phyloP scores from a whole-genome alignment of 805 yeast genomes.

The Kluyveromyces starmeri region DNA sequence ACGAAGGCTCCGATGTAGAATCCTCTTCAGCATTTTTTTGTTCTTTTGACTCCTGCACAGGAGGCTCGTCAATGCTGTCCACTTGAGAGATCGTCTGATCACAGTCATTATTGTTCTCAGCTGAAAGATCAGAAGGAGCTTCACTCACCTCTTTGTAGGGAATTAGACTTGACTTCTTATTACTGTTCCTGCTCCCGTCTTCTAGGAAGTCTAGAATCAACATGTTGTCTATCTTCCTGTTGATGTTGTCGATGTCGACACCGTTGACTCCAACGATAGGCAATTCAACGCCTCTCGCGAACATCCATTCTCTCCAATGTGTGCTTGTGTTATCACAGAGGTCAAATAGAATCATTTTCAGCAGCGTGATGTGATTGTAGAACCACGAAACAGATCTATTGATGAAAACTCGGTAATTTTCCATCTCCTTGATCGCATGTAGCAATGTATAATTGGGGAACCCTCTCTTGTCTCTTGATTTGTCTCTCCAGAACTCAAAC shows the following conservation, averaged over 20 bases:
- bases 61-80: too few species aligned
- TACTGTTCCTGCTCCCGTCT: constrained; percentile 23
- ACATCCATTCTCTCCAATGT: constrained; percentile 33
- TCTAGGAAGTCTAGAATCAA: constrained; percentile 25
- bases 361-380: constrained; percentile 29
- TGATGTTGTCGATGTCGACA: constrained; percentile 20
- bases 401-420: constrained; percentile 28
- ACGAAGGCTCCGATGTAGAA: too few species aligned
- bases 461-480: constrained; percentile 26
- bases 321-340: constrained; percentile 27
- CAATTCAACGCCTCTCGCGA: constrained; percentile 17
- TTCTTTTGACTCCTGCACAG: too few species aligned
- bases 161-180: constrained; percentile 15
- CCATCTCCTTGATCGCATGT: constrained; percentile 32
- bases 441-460: constrained; percentile 23
- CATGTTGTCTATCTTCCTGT: constrained; percentile 22
- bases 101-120: too few species aligned
- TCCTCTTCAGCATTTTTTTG: too few species aligned
- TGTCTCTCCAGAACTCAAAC: constrained; percentile 31
- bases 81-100: too few species aligned
- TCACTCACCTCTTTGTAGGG: constrained; percentile 3
- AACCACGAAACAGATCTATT: constrained; percentile 32
- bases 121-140: too few species aligned
- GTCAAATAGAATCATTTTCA: constrained; percentile 29
- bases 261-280: constrained; percentile 21